Evolutionary conservation across 179 eudicot species (phyloP).

Genomic region (Spergularia azorica): DNA sequence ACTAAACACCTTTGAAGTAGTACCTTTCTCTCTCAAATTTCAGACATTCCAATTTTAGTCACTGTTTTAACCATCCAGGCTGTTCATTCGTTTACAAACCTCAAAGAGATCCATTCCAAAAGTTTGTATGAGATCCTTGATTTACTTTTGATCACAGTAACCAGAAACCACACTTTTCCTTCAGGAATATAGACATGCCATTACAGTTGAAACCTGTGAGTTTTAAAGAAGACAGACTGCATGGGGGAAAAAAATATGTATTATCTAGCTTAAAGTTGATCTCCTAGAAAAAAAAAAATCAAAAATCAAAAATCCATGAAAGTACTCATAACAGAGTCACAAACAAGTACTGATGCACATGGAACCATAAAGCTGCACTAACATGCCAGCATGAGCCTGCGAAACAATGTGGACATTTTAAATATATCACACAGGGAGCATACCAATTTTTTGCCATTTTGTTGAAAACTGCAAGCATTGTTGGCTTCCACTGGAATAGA

Average conservation of each 20-base stretch:
- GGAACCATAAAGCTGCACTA: not conserved
- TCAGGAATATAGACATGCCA: not conserved
- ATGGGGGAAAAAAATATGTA: not conserved
- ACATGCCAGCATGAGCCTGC: conserved; percentile 5
- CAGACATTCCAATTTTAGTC: too few species aligned
- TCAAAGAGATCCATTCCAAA: too few species aligned
- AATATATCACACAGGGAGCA: conserved; percentile 20
- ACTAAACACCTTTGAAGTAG: too few species aligned
- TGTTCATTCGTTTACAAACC: too few species aligned
- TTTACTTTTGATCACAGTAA: not conserved
- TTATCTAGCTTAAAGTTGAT: not conserved
- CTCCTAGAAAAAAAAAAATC: too few species aligned
- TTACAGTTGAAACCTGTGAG: not conserved
- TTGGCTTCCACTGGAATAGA: conserved; percentile 75
- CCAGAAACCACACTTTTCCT: not conserved
- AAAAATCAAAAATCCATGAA: not conserved
- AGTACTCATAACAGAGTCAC: not conserved
- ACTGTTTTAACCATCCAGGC: too few species aligned
- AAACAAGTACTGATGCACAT: not conserved
- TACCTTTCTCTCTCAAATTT: too few species aligned
- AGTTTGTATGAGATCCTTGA: too few species aligned
- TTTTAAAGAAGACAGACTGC: not conserved
- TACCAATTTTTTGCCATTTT: conserved; percentile 79
- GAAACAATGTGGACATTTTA: not conserved
- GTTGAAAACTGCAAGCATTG: conserved; percentile 55